A percentile compares a stretch with the other conserved stretches of the same genome.
Conservation (phyloP, 2,329 filamentous ascomycete species). For the Hypoxylon sp. region DNA sequence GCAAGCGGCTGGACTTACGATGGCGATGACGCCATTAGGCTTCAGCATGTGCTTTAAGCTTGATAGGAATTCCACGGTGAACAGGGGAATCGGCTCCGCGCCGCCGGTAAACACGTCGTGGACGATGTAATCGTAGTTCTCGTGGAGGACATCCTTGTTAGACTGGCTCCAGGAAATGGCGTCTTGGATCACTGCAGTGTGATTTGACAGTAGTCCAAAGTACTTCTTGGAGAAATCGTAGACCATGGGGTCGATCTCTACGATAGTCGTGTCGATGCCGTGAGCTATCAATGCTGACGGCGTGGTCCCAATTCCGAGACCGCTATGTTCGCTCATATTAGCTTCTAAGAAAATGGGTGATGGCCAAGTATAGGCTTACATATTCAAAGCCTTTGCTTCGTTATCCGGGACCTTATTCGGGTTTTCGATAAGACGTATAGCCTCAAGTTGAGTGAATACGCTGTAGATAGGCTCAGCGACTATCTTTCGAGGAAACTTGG, state of each 20-base stretch:
- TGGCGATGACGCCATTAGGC: slow-evolving; percentile 82
- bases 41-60: slow-evolving; percentile 76
- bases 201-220: slow-evolving; percentile 80
- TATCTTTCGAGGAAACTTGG: slow-evolving; percentile 59
- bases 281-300: slow-evolving; percentile 87
- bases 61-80: slow-evolving; percentile 83
- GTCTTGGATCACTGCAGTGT: slow-evolving; percentile 82
- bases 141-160: slow-evolving; percentile 51
- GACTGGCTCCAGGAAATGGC: slow-evolving; percentile 73
- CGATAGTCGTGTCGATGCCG: slow-evolving; percentile 89
- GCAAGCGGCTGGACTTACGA: slow-evolving; percentile 62
- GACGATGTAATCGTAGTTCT: slow-evolving; percentile 86
- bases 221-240: slow-evolving; percentile 83
- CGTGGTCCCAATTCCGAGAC: slow-evolving; percentile 90
- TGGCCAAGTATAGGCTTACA: slow-evolving; percentile 62
- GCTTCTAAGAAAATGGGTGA: background rate
- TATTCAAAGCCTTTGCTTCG: slow-evolving; percentile 82
- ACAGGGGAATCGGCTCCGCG: slow-evolving; percentile 86
- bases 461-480: slow-evolving; percentile 90
- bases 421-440: slow-evolving; percentile 79
- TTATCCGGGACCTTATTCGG: slow-evolving; percentile 62
- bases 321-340: slow-evolving; percentile 61
- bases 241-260: slow-evolving; percentile 93
- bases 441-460: slow-evolving; percentile 95
- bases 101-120: slow-evolving; percentile 98